Evolutionary conservation across 208 protist species (phyloP).

Genomic region (Leishmania turanica): DNA sequence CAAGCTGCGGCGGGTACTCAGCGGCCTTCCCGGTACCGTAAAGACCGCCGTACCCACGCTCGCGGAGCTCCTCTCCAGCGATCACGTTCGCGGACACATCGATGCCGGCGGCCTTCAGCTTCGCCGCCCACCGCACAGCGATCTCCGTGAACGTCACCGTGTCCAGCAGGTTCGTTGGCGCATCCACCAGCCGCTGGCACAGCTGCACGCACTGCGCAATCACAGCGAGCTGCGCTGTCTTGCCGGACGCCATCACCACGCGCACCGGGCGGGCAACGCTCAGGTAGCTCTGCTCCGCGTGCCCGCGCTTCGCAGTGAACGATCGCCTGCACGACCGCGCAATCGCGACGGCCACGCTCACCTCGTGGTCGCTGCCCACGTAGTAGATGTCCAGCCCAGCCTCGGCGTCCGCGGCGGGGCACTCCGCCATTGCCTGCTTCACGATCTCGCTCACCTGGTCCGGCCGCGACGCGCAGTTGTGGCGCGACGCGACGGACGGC

Average conservation of each 20-base stretch:
- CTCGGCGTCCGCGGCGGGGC: neutral
- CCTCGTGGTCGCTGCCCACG: slow-evolving; percentile 38
- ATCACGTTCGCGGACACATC: slow-evolving; percentile 55
- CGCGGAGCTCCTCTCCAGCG: slow-evolving; percentile 77
- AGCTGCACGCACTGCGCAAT: slow-evolving; percentile 66
- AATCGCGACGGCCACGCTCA: slow-evolving; percentile 51
- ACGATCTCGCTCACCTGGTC: slow-evolving; percentile 59
- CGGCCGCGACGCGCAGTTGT: slow-evolving; percentile 77
- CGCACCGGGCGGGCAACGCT: slow-evolving; percentile 36
- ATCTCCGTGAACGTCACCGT: slow-evolving; percentile 87
- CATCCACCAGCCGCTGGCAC: slow-evolving; percentile 84
- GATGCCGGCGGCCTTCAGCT: slow-evolving; percentile 36
- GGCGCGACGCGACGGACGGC: slow-evolving; percentile 53
- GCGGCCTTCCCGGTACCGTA: slow-evolving; percentile 87
- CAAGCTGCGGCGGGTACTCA: slow-evolving; percentile 81
- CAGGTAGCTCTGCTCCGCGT: slow-evolving; percentile 48
- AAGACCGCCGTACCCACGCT: slow-evolving; percentile 82
- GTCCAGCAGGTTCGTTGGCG: slow-evolving; percentile 84
- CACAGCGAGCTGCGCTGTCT: slow-evolving; percentile 21
- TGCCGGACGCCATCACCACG: slow-evolving; percentile 44
- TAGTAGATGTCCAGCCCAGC: slow-evolving; percentile 61
- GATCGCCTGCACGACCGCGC: slow-evolving; percentile 55
- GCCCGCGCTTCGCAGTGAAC: slow-evolving; percentile 72
- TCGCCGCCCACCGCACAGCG: slow-evolving; percentile 38
- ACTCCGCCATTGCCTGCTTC: slow-evolving; percentile 41